Evolutionary conservation across 176 grass and related monocot species (phyloP), one percentile per base, ranked within the genome.

Genomic region (Aechmea fasciata): DNA sequence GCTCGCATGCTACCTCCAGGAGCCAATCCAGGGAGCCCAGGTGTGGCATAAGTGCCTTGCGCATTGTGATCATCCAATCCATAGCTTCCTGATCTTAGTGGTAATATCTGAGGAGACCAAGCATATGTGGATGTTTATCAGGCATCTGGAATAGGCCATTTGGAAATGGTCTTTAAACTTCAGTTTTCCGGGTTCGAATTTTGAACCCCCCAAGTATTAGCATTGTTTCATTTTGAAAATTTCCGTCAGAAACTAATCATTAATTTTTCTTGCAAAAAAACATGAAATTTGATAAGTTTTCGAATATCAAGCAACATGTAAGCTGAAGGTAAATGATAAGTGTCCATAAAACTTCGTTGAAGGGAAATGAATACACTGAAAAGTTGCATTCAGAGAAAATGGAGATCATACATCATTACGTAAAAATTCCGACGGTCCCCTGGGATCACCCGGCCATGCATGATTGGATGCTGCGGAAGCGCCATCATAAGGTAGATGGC

Each of bases 361-460:
- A 41, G 33, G 33, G 6, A 41, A 41, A 41, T 41, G 33, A 6
- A 41, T 41, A 7, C 33, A 41, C 33, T 0, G 33, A 41, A 41
- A 41, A 41, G 3, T 41, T 41, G 33, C 33, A 41, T 41, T 41
- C 33, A 7, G 33, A 41, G 33, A 22, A n/a, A 66, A 61, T 11
- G 41, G 15, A 25, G 17, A 61, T 69, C 75, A 70, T 82, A 94
- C 90, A 71, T 94, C 72, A 68, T 49, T 68, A 69, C 64, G 79
- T 26, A 51, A 48, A 49, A 72, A 71, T 66, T 87, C 81, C 67
- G 83, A 51, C 78, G 66, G 41, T 73, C 61, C 75, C 0, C 66
- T 72, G 22, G 81, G 66, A 81, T 72, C 62, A 82, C 67, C 63
- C 69, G 55, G 67, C 71, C 71, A 29, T 48, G 75, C 11, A 11